Evolutionary conservation across 1,139 yeast species (phyloP), one percentile per base, ranked within the genome.

Genomic region (Yamadazyma sp.): DNA sequence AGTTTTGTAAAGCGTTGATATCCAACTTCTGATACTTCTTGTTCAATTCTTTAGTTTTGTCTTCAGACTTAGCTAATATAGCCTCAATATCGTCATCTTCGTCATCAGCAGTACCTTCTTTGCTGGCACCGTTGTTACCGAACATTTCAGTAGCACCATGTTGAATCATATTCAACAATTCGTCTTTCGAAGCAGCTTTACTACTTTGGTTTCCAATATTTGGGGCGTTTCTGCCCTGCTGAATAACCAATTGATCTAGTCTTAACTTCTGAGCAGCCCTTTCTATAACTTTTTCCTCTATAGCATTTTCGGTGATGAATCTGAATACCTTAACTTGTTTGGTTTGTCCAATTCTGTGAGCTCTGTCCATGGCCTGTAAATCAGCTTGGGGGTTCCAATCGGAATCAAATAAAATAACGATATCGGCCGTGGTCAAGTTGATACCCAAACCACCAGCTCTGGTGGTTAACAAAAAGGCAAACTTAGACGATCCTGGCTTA

Each of bases 381-480:
- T 85, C 94, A 3, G 92, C 92, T 56, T 85, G 94, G 2, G 94
- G 94, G 51, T 85, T 85, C 94, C 94, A 85, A 60, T 85, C 94
- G 1, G 88, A 81, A 61, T 85, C 94, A 56, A 73, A 85, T 32
- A 85, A 61, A 1, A 85, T 71, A 30, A 85, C 94, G 40, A 83
- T 72, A 59, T 85, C 92, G 1, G 92, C 92, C 22, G 82, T 68
- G 3, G 89, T 84, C 54, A 85, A 73, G 55, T 85, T 85, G 52
- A 85, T 85, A 59, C 94, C 94, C 48, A 85, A 70, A n/a, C 94
- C 94, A 63, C 94, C 94, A 23, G 94, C 92, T 65, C 92, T 77
- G 1, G 92, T 85, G 5, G 92, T 85, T 46, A 85, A 66, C 43
- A 85, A 64, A 51, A 85, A 85, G 7, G 83, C 75, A 56, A 84